Base-by-base conservation (phyloP, 257 asterid genomes). In the Misopates orontium region DNA sequence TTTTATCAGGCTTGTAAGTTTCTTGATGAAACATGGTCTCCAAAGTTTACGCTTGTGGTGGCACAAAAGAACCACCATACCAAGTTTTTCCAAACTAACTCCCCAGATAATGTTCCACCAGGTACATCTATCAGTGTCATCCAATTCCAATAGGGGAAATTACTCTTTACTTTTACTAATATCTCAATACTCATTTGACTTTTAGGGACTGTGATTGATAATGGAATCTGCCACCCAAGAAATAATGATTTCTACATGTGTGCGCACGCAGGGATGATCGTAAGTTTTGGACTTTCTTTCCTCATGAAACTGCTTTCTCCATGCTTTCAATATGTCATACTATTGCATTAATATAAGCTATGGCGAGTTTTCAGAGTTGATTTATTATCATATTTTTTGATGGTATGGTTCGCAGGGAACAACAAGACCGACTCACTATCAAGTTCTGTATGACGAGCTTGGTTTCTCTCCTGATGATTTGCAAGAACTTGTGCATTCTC, bases 61-160 rank as follows among this genome's bases (percentile, higher is more conserved):
- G 96, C 96, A 10, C 96, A 86, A 21, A 86, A 89, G 78, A 89
- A 82, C 60, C 95, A 89, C 20, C 95, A 89, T 45, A 89, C 96
- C 2, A 84, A 81, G 53, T 84, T 89, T 64, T 89, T 89, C 72
- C 85, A 71, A 48, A 56, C 75, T 0, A 76, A 70, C 59, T 60
- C 85, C 8, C 74, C 79, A 0, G 85, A 84, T 7, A 89, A 89
- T 70, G 95, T 89, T 40, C 92, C 87, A 22, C 87, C 92, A 70
- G 91, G 96, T 85, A 40, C 55, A 19, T 62, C 47, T 49, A 57
- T 54, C 44, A 28, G 1, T 23, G 20, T 31, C 4, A 1, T 48
- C 42, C 50, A 16, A 32, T 4, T 19, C 20, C 56, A 22, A 12
- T 11, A 11, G 8, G 15, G 21, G 15, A 49, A 20, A 4, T 42